These are phyloP conservation scores for Chenopodium suecicum DNA, from an alignment of 148 eudicot genomes.

Conservation along the genomic window DNA sequence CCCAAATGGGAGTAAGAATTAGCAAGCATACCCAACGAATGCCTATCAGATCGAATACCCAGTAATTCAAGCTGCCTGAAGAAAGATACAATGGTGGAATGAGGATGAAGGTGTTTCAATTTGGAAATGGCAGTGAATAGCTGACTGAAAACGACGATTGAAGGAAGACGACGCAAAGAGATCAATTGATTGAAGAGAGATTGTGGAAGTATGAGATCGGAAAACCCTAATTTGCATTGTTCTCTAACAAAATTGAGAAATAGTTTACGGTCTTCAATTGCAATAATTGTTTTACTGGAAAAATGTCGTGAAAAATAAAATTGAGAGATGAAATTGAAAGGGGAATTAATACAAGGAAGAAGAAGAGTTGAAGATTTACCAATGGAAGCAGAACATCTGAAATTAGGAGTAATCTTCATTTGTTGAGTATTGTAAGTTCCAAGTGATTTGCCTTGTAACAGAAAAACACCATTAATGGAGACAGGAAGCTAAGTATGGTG, in stretches of 20 bases:
- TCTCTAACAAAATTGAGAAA: not conserved
- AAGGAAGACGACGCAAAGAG: not conserved
- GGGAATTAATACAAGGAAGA: too few species aligned
- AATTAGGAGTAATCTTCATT: too few species aligned
- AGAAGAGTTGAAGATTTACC: too few species aligned
- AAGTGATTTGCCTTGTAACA: too few species aligned
- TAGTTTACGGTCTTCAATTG: not conserved
- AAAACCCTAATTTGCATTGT: slow-evolving; percentile 1
- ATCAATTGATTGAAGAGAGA: not conserved
- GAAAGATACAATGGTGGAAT: not conserved
- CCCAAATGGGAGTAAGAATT: not conserved
- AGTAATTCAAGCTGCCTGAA: not conserved
- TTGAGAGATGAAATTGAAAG: too few species aligned
- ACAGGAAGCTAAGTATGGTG: too few species aligned
- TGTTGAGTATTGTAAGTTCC: too few species aligned
- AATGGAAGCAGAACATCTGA: too few species aligned
- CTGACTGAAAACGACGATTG: not conserved
- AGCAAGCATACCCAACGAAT: not conserved
- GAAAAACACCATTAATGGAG: too few species aligned
- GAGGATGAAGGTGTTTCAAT: not conserved
- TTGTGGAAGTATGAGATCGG: not conserved
- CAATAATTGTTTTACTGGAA: too few species aligned
- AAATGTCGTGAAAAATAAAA: too few species aligned
- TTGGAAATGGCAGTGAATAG: not conserved
- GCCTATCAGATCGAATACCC: not conserved